Conservation (phyloP, 2,329 filamentous ascomycete species). For the Pseudocercospora fuligena region DNA sequence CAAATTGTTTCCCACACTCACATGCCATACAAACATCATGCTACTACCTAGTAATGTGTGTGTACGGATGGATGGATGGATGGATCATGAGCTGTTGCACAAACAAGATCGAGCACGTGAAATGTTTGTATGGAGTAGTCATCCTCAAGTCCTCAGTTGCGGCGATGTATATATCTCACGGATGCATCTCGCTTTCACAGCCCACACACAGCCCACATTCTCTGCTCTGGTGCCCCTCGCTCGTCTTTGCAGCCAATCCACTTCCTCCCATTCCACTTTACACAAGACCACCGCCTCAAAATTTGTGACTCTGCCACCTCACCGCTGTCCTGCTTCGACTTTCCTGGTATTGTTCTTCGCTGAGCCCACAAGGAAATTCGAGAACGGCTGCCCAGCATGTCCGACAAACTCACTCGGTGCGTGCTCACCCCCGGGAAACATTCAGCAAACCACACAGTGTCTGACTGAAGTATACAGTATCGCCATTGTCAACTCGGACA, state of each 20-base stretch:
- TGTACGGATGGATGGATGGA: neutral
- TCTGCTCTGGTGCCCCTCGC: neutral
- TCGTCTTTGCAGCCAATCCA: neutral
- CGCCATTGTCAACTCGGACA: slow-evolving; percentile 98
- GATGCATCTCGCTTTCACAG: no score
- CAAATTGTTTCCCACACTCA: neutral
- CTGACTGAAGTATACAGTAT: slow-evolving; percentile 65
- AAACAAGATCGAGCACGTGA: neutral
- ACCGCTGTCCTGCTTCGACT: neutral
- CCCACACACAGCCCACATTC: neutral
- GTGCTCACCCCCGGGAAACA: slow-evolving; percentile 36
- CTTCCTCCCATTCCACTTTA: neutral
- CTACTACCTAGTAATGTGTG: neutral
- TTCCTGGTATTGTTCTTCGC: slow-evolving; percentile 17
- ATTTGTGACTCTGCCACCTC: slow-evolving; percentile 4
- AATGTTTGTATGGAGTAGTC: neutral
- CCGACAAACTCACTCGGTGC: slow-evolving; percentile 88
- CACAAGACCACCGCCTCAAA: slow-evolving; percentile 1
- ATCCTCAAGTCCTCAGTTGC: neutral
- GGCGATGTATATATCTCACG: neutral
- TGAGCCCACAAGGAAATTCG: slow-evolving; percentile 11
- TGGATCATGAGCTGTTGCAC: neutral
- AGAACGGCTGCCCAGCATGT: slow-evolving; percentile 62
- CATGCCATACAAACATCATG: neutral
- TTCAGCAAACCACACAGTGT: slow-evolving; percentile 3